Evolutionary conservation across 768 basidiomycete genomes (phyloP).

Genomic region (Heimioporus sp.): DNA sequence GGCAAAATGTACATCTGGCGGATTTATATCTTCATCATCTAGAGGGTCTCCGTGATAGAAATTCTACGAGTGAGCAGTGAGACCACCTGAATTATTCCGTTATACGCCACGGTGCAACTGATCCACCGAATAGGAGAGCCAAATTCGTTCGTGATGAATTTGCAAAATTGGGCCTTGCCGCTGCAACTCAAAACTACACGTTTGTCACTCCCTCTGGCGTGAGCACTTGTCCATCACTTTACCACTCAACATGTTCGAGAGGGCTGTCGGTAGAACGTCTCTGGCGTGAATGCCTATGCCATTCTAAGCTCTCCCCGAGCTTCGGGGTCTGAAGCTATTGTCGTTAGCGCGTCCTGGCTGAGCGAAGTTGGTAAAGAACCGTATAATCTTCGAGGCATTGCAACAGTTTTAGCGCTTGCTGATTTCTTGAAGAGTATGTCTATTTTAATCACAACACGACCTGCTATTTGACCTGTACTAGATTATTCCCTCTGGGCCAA

Average conservation of each 20-base stretch:
- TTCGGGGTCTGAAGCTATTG: slow-evolving; percentile 91
- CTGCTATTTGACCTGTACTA: slow-evolving; percentile 29
- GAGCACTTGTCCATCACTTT: background rate
- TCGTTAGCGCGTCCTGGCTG: slow-evolving; percentile 89
- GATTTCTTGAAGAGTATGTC: slow-evolving; percentile 74
- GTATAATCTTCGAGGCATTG: slow-evolving; percentile 82
- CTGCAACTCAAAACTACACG: slow-evolving; percentile 67
- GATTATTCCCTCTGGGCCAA: slow-evolving; percentile 93
- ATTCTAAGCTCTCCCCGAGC: slow-evolving; percentile 79
- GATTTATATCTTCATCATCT: slow-evolving; percentile 77
- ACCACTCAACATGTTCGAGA: background rate
- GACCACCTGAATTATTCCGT: slow-evolving; percentile 24
- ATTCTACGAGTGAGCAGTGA: slow-evolving; percentile 72
- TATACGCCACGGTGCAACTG: background rate
- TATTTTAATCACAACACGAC: background rate
- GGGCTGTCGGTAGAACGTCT: slow-evolving; percentile 39
- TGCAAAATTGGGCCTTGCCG: slow-evolving; percentile 65
- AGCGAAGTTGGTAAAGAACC: slow-evolving; percentile 58
- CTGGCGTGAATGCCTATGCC: slow-evolving; percentile 82
- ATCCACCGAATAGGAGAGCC: slow-evolving; percentile 53
- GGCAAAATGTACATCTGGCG: slow-evolving; percentile 86
- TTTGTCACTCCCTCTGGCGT: slow-evolving; percentile 56
- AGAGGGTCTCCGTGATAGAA: slow-evolving; percentile 57
- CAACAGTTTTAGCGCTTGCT: slow-evolving; percentile 84
- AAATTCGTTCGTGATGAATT: slow-evolving; percentile 63